Evolutionary conservation across 305 asterid genomes (phyloP).

Genomic region (Plantago coronopus): DNA sequence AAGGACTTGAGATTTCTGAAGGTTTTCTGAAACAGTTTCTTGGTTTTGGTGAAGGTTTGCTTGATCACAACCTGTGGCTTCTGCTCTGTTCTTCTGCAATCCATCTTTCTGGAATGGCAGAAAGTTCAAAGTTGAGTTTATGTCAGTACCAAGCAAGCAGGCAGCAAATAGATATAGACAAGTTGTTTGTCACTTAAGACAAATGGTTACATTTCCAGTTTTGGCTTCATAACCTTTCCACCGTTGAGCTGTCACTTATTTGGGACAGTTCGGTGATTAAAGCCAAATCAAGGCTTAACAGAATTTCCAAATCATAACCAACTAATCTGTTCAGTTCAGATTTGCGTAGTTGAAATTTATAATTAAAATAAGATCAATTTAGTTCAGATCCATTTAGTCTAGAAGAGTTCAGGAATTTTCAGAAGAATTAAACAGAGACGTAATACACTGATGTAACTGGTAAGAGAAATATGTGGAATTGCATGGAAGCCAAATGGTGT

Average conservation of each 20-base stretch:
- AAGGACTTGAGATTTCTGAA: constrained; percentile 41
- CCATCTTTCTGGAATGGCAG: constrained; percentile 25
- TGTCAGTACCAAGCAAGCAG: constrained; percentile 4
- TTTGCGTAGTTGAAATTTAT: too few relatives aligned
- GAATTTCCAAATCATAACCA: not conserved
- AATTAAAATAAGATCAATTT: too few relatives aligned
- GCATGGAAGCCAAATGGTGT: too few relatives aligned
- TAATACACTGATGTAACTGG: too few relatives aligned
- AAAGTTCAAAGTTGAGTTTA: constrained; percentile 21
- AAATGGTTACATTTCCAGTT: constrained; percentile 28
- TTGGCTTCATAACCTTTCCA: constrained; percentile 21
- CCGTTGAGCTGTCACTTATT: constrained; percentile 18
- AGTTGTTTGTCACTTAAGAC: constrained; percentile 21
- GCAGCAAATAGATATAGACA: constrained; percentile 10
- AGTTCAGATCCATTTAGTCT: too few relatives aligned
- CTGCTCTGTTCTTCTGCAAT: constrained; percentile 25
- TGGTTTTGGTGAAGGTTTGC: constrained; percentile 43
- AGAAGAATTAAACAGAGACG: too few relatives aligned
- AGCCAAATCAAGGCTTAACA: constrained; percentile 4
- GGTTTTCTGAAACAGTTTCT: constrained; percentile 33
- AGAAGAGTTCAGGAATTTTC: too few relatives aligned
- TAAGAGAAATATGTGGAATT: too few relatives aligned
- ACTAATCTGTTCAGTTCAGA: too few relatives aligned
- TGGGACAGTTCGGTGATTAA: constrained; percentile 8
- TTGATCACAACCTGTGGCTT: constrained; percentile 42